phyloP scores from a whole-genome alignment of 2,329 filamentous ascomycete genomes.

The Microascus cirrosus region DNA sequence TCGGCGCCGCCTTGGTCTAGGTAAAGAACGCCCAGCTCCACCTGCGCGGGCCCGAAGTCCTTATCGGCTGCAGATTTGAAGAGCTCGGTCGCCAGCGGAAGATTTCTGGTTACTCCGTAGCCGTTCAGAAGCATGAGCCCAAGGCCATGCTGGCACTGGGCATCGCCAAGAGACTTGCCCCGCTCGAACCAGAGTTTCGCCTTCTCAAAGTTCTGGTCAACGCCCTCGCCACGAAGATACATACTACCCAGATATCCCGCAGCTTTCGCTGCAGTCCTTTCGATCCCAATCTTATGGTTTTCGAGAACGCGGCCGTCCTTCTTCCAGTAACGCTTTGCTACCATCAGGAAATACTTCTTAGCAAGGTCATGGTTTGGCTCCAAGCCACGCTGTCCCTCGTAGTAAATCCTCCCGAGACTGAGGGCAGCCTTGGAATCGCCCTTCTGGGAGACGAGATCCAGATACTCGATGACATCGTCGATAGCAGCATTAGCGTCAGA shows the following conservation, averaged over 20 bases:
- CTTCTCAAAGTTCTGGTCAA: constrained; percentile 64
- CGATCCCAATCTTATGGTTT: constrained; percentile 57
- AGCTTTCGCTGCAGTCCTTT: constrained; percentile 71
- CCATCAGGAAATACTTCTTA: constrained; percentile 68
- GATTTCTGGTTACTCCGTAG: constrained; percentile 58
- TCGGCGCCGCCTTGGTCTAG: constrained; percentile 65
- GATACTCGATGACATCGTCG: constrained; percentile 88
- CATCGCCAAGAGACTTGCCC: constrained; percentile 63
- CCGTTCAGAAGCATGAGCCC: constrained; percentile 77
- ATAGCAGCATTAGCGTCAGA: constrained; percentile 77
- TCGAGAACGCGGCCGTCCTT: constrained; percentile 64
- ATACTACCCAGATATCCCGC: constrained; percentile 83
- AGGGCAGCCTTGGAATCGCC: constrained; percentile 82
- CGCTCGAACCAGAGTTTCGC: constrained; percentile 77
- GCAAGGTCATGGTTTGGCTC: constrained; percentile 63
- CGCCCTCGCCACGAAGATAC: constrained; percentile 79
- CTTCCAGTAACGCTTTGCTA: constrained; percentile 73
- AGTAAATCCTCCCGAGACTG: constrained; percentile 75
- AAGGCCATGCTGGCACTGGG: constrained; percentile 74
- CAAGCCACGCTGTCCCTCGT: constrained; percentile 71
- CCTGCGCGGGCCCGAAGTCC: constrained; percentile 69
- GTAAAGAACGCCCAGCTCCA: constrained; percentile 72
- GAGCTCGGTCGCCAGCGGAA: constrained; percentile 60
- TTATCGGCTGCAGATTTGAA: constrained; percentile 74
- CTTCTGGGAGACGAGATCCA: constrained; percentile 82